Evolutionary conservation across 1,284 basidiomycete genomes (phyloP), one percentile per base, ranked within the genome.

Genomic region (Calocybe gambosa): DNA sequence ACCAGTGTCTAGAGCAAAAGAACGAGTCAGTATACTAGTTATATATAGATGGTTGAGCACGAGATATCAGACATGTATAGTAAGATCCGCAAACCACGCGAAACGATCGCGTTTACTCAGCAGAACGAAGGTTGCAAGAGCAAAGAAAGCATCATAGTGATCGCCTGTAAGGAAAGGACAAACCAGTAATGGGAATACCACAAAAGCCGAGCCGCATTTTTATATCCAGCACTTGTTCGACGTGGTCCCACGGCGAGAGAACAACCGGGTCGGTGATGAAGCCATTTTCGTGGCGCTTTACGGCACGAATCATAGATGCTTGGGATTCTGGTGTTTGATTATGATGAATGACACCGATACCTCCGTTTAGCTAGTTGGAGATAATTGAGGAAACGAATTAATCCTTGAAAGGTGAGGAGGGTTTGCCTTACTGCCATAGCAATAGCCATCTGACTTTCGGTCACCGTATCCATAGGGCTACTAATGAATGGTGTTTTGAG

Each of bases 391-490:
- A n/a, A n/a, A n/a, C n/a, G n/a, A n/a, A n/a, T n/a, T n/a, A n/a
- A 43, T 45, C 45, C 28, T 42, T 21, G 23, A 43, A 57, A 29
- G 53, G 44, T 50, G 49, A 49, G 69, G 39, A 13, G 39, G 43
- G 34, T 42, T 34, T 9, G 25, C 35, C 85, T 69, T 63, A 89
- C 87, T 57, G 93, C 93, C 75, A 97, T 85, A 39, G 88, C 76
- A 61, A 99, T 96, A 43, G 95, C 95, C 94, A 99, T 99, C 58
- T 94, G 85, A 51, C 80, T 82, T 72, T 98, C 95, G 2, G 96
- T 99, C 55, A 99, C 95, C 26, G 95, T 99, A 73, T 99, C 95
- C 95, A 99, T 99, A 35, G 96, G 95, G 50, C 92, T 95, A 65
- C 92, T 96, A 72, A 98, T 75, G 72, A 99, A 96, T 0, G 96